Base-by-base conservation (phyloP, 2,329 filamentous ascomycete species). In the Stagonosporopsis rhizophila region DNA sequence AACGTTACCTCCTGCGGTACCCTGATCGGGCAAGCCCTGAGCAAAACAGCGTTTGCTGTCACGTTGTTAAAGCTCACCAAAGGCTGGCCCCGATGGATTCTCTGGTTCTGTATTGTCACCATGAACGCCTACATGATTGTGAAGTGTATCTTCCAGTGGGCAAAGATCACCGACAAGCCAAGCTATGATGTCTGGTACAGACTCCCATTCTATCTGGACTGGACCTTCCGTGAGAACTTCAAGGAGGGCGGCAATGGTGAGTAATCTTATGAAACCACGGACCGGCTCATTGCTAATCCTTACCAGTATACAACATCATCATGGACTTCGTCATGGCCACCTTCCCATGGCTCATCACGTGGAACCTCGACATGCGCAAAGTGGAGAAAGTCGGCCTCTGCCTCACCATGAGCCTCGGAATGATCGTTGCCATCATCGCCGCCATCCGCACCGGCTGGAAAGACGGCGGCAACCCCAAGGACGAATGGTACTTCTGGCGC, bases 241-340 rank as follows among this genome's bases (percentile, higher is more conserved):
- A 83, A 83, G 57, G 78, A 81, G 50, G 80, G 79, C 8, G 82
- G 82, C 30, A 83, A 83, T 58, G 74, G 80, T 82, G 56, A 68
- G 80, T 62, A 20, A 38, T 6, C 15, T 17, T 14, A 19, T 7
- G 12, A 6, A 15, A 14, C 7, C 3, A 6, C 20, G 5, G 3
- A 15, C 12, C 9, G 2, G 12, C 20, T n/a, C 7, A 2, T 38
- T 3, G 23, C 57, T 64, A 45, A 62, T 34, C n/a, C 14, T n/a
- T 28, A n/a, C 27, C 35, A 83, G 80, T 81, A 5, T 83, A 82
- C 66, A 83, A 83, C 64, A 80, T 83, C 52, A 72, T 83, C 25
- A 83, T 83, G 79, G 82, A 84, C 56, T 82, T 84, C 37, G 60
- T 81, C 0, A 79, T 84, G 61, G 81, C 82, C 0, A 52, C 71